Percentiles rank a stretch among this genome's conserved stretches.
Evolutionary conservation across 805 yeast genomes (phyloP).

Genomic region (Lachancea thermotolerans): DNA sequence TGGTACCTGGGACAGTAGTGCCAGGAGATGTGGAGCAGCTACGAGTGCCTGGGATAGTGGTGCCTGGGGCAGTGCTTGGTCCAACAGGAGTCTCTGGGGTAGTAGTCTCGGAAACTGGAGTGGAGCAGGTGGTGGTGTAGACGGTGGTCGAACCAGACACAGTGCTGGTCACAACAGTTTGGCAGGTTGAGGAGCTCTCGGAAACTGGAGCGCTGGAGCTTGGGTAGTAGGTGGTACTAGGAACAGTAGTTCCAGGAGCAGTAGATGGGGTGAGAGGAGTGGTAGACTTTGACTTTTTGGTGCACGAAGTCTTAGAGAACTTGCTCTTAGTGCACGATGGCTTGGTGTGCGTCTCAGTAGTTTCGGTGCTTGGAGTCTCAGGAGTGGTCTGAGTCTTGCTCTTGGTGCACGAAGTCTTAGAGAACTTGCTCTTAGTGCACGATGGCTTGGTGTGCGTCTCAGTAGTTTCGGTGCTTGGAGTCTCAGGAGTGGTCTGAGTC

Average conservation of each 20-base stretch:
- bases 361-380: no score
- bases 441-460: neutral
- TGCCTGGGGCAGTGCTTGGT: constrained; percentile 1
- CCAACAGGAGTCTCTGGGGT: neutral
- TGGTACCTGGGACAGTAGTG: neutral
- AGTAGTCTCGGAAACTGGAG: constrained; percentile 1
- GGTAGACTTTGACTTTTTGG: neutral
- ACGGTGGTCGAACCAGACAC: constrained; percentile 6
- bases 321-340: neutral
- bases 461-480: no score
- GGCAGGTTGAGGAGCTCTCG: neutral
- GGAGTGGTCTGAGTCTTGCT: neutral
- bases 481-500: neutral
- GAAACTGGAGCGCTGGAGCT: constrained; percentile 4
- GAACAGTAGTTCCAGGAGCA: neutral
- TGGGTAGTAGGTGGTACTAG: neutral
- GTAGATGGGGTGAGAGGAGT: constrained; percentile 1
- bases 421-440: constrained; percentile 1
- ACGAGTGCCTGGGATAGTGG: neutral
- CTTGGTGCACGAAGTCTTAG: neutral
- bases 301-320: neutral
- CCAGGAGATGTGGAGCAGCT: neutral
- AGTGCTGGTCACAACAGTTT: constrained; percentile 6
- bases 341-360: no score
- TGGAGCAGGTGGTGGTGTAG: constrained; percentile 2